Base-by-base conservation (phyloP, 2,329 filamentous ascomycete genomes). In the Amphichorda felina region DNA sequence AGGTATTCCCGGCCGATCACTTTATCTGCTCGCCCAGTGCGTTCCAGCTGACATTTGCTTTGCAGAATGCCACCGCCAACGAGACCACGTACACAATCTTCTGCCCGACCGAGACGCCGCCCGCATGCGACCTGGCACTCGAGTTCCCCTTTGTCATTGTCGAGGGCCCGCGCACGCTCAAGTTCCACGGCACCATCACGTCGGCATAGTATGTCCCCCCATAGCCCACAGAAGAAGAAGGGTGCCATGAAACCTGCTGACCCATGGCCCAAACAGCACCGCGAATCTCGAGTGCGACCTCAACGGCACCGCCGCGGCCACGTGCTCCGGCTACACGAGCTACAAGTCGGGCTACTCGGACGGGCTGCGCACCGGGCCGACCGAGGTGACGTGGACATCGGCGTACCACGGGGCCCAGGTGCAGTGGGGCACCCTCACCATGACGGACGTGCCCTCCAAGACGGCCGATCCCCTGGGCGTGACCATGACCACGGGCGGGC, bases 11-110 rank as follows among this genome's bases (percentile, higher is more conserved):
- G 21, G 21, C 21, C 21, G 21, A 24, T n/a, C 27, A n/a, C 27
- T 5, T 7, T 29, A 5, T 29, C 27, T 5, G 7, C 27, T 7
- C 27, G n/a, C 27, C 27, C 13, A 7, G 27, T 7, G 27, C 13
- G 5, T 29, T 6, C 27, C 27, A 29, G 27, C 27, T 29, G 27
- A 29, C 13, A 24, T 33, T n/a, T 33, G 14, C 10, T 18, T 17
- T 4, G 24, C 42, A 65, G 62, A 51, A 67, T 38, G 42, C 48
- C 13, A 38, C 49, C 8, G 50, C 48, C 5, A 46, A 43, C 38
- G 44, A 57, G 39, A 68, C 65, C 13, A 60, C 61, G 17, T 68
- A 65, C 41, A 68, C 64, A 38, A 61, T 69, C 28, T 69, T 69
- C 45, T 69, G 65, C 40, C 57, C 58, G 8, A 54, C 60, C 21